A percentile compares a stretch with the other conserved stretches of the same genome.
phyloP scores from a whole-genome alignment of 495 filamentous ascomycete species.

The Penicillium psychrofluorescens region DNA sequence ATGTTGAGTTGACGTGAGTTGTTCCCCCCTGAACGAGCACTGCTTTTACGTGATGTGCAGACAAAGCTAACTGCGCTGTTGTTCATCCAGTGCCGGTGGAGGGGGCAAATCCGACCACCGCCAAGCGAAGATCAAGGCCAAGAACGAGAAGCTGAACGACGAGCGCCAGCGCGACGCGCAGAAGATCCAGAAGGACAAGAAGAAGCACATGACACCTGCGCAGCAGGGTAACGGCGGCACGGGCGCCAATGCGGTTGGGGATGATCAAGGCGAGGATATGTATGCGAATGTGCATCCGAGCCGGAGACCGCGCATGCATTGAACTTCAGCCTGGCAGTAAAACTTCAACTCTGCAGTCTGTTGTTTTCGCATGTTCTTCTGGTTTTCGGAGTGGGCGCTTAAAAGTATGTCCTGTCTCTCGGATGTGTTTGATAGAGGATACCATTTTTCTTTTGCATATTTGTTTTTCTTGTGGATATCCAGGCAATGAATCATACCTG shows the following conservation, averaged over 20 bases:
- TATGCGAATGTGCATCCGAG: constrained; percentile 52
- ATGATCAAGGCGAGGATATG: constrained; percentile 22
- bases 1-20: constrained; percentile 83
- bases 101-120: constrained; percentile 68
- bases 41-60: not conserved
- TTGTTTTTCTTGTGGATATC: constrained; percentile 5
- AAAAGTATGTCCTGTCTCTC: constrained; percentile 8
- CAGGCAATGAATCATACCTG: not conserved
- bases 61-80: constrained; percentile 4
- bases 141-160: constrained; percentile 84
- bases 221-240: constrained; percentile 2
- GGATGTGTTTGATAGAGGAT: constrained; percentile 11
- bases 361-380: not conserved
- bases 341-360: not conserved
- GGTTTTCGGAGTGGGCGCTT: too few relatives aligned
- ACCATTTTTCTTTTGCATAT: constrained; percentile 3
- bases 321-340: not conserved
- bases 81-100: constrained; percentile 53
- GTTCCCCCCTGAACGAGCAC: not conserved
- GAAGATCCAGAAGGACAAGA: constrained; percentile 43
- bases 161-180: constrained; percentile 56
- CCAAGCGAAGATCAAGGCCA: constrained; percentile 67
- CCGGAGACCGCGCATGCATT: constrained; percentile 42
- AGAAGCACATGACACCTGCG: constrained; percentile 20
- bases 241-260: constrained; percentile 20